Evolutionary conservation across 2,329 filamentous ascomycete genomes (phyloP), one percentile per base, ranked within the genome.

Genomic region (Pleomassaria siparia): DNA sequence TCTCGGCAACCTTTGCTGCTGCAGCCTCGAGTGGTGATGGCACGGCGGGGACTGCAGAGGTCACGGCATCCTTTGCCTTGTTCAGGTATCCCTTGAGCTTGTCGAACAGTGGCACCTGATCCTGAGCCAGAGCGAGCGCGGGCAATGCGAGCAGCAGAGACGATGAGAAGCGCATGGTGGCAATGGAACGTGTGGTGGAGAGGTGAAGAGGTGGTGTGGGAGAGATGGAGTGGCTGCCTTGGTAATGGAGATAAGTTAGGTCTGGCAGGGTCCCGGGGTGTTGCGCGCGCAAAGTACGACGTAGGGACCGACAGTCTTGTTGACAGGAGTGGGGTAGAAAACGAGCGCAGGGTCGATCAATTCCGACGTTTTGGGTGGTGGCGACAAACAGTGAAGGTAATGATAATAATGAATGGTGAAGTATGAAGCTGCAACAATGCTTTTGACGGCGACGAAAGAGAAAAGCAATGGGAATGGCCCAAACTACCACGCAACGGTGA

Each of bases 101-200:
- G 64, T 84, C 81, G 53, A 88, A 72, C 60, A 88, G 72, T 26
- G 82, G 81, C 32, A 80, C 67, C 65, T 85, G 82, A 59, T 82
- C 75, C 66, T 84, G 76, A 40, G 80, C 80, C 53, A 71, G 59
- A 21, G 74, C 69, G 41, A 77, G 66, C 53, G 77, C 75, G 51
- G 80, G 77, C 36, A 79, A 72, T 70, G 76, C 72, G 60, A 83
- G 69, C 40, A 80, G 63, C 55, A 80, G 64, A 47, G 78, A 60
- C 46, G 74, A 71, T 46, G 76, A 74, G 70, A 80, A 70, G 72
- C 78, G 80, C 81, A 84, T 70, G 32, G 42, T 62, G 56, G 44
- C 79, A 56, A 46, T 50, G 53, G 21, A 39, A 43, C 40, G 42
- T 15, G 35, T 37, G 35, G 2, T 11, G 22, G 35, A 21, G 40